A percentile compares a stretch with the other conserved stretches of the same genome.
These are phyloP conservation scores for Cryptomeria japonica DNA, from an alignment of 75 land plant species.

Conservation along the genomic window DNA sequence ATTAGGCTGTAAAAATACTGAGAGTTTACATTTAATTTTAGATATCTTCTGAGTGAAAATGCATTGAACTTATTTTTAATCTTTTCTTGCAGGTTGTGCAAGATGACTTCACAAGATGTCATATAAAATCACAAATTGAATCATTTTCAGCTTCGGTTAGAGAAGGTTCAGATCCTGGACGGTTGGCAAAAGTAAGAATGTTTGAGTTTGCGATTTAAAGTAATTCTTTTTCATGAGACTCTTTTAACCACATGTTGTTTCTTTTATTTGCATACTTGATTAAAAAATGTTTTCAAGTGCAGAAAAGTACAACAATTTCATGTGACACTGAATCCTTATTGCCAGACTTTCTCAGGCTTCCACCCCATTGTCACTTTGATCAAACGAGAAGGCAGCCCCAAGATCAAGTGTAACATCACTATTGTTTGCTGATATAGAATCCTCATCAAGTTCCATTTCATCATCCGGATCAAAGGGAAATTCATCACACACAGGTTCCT, in stretches of 20 bases:
- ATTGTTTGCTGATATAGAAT: too few relatives aligned
- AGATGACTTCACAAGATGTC: constrained; percentile 70
- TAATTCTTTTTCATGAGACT: not conserved
- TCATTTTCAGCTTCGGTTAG: constrained; percentile 27
- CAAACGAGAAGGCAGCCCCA: too few relatives aligned
- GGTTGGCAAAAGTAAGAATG: constrained; percentile 43
- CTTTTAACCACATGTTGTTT: not conserved
- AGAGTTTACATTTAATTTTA: not conserved
- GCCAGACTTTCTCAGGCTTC: too few relatives aligned
- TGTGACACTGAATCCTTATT: not conserved
- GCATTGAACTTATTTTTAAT: not conserved
- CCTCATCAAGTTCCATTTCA: too few relatives aligned
- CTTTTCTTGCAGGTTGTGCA: constrained; percentile 52
- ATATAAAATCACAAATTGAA: constrained; percentile 43
- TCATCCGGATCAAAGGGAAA: too few relatives aligned
- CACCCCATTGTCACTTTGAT: too few relatives aligned
- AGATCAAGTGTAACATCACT: too few relatives aligned
- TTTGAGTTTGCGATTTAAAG: not conserved
- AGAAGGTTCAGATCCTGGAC: constrained; percentile 2
- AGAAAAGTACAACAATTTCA: not conserved
- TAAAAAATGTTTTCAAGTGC: not conserved
- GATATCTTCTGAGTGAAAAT: not conserved
- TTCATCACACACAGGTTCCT: too few relatives aligned
- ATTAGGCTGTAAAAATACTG: not conserved
- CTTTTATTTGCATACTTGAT: not conserved